Conservation (phyloP, 345 rosid genomes). For the Clausena lansium region DNA sequence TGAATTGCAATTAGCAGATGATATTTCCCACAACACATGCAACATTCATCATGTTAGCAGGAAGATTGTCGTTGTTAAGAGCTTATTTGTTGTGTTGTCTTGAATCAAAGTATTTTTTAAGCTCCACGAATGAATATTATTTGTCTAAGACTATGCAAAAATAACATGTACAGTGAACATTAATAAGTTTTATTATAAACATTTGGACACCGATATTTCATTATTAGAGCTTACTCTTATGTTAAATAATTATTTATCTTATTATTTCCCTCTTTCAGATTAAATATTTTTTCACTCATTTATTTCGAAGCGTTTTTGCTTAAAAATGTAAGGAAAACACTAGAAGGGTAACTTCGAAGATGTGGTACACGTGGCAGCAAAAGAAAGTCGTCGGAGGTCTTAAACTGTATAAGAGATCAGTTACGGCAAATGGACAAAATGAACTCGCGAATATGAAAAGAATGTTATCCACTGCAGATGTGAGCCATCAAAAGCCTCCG, state of each 20-base stretch:
- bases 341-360: background rate
- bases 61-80: background rate
- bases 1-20: too few relatives aligned
- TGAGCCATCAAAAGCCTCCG: slow-evolving; percentile 32
- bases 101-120: background rate
- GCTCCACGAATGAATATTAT: background rate
- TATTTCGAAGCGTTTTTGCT: too few relatives aligned
- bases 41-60: background rate
- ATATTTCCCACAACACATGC: too few relatives aligned
- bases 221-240: too few relatives aligned
- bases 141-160: background rate
- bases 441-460: slow-evolving; percentile 8
- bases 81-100: background rate
- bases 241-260: too few relatives aligned
- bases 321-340: too few relatives aligned
- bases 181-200: background rate
- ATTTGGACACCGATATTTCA: background rate
- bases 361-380: background rate
- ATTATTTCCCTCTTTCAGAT: too few relatives aligned
- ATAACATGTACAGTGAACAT: background rate
- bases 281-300: too few relatives aligned
- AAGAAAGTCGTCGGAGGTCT: too few relatives aligned
- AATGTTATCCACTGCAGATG: slow-evolving; percentile 25
- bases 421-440: background rate
- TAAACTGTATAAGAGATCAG: background rate